A percentile compares a stretch with the other conserved stretches of the same genome.
Evolutionary conservation across 2,329 filamentous ascomycete genomes (phyloP).

Genomic region (Domatiomyces catenatus): DNA sequence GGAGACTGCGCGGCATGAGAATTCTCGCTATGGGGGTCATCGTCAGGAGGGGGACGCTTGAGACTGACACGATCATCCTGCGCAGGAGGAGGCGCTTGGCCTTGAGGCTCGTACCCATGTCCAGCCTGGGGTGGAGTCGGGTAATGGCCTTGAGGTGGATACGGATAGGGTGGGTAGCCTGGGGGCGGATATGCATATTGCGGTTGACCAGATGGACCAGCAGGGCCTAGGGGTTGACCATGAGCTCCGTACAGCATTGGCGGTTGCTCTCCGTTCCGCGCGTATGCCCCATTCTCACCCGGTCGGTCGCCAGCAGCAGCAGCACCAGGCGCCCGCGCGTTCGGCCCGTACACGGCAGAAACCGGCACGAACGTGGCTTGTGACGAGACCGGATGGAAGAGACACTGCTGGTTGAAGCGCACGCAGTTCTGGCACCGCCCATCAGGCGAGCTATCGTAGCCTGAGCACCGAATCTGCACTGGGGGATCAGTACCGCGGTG

Average conservation of each 20-base stretch:
- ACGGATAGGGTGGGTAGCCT: constrained; percentile 17
- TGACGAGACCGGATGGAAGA: constrained; percentile 61
- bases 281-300: constrained; percentile 19
- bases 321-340: constrained; percentile 18
- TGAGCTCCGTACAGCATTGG: constrained; percentile 34
- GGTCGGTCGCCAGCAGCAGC: constrained; percentile 17
- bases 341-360: constrained; percentile 45
- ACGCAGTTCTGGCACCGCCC: constrained; percentile 59
- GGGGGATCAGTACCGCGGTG: constrained; percentile 2
- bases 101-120: constrained; percentile 20
- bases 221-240: constrained; percentile 33
- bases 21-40: constrained; percentile 18
- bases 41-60: constrained; percentile 18
- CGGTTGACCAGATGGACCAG: constrained; percentile 17
- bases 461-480: constrained; percentile 58
- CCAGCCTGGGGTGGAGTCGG: constrained; percentile 1
- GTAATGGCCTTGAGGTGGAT: constrained; percentile 4
- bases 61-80: constrained; percentile 34
- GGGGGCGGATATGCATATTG: constrained; percentile 23
- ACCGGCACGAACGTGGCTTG: constrained; percentile 61
- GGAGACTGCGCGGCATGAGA: constrained; percentile 21
- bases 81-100: constrained; percentile 22
- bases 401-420: constrained; percentile 60
- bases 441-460: constrained; percentile 56
- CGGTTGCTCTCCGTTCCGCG: constrained; percentile 13